Conservation (phyloP, 2,329 filamentous ascomycete genomes). For the Colletotrichum sp. region DNA sequence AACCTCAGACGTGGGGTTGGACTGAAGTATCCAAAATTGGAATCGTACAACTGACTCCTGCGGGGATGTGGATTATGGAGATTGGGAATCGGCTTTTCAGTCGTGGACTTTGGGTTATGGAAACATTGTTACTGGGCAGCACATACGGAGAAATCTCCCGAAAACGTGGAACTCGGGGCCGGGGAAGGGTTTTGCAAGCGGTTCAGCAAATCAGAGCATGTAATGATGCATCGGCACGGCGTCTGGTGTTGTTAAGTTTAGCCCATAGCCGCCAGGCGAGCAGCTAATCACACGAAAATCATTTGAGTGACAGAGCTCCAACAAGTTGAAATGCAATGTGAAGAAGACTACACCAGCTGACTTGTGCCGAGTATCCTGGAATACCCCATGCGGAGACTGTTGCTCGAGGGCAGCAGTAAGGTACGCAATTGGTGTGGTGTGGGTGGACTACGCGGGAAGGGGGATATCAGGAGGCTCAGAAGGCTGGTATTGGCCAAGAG, state of each 20-base stretch:
- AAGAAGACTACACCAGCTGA: background rate
- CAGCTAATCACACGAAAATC: conserved; percentile 7
- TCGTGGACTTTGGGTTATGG: background rate
- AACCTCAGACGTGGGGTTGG: conserved; percentile 2
- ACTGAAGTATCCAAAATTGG: conserved; percentile 3
- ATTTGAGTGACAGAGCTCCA: background rate
- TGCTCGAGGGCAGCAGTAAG: background rate
- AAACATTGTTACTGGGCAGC: conserved; percentile 6
- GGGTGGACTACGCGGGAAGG: background rate
- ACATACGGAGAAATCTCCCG: background rate
- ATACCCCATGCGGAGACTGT: background rate
- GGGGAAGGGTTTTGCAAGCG: background rate
- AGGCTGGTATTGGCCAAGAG: background rate
- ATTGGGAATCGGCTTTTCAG: background rate
- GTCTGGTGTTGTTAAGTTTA: conserved; percentile 24
- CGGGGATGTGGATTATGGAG: background rate
- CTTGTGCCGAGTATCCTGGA: background rate
- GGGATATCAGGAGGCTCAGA: background rate
- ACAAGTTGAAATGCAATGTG: background rate
- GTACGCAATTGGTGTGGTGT: background rate
- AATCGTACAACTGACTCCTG: background rate
- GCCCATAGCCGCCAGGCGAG: conserved; percentile 9
- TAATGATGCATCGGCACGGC: conserved; percentile 20
- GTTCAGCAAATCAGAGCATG: conserved; percentile 12
- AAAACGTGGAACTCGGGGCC: background rate